These are phyloP conservation scores for Telfairia occidentalis DNA, from an alignment of 331 rosid genomes.

Conservation along the genomic window DNA sequence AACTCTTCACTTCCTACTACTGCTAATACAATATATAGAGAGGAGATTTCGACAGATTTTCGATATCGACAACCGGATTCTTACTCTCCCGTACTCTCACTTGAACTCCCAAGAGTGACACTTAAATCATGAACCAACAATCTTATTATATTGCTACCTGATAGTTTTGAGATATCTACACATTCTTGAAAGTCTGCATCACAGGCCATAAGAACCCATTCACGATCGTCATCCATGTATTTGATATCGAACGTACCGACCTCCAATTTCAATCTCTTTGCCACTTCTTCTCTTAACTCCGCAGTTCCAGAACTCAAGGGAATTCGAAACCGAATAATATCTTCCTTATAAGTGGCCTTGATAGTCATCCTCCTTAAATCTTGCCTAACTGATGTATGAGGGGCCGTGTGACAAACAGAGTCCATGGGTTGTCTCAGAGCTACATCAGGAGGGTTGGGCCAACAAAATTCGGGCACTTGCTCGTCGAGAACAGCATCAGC, in stretches of 20 bases:
- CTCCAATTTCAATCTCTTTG: slow-evolving; percentile 73
- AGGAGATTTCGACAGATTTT: neutral
- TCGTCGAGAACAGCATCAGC: slow-evolving; percentile 59
- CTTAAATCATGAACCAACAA: slow-evolving; percentile 57
- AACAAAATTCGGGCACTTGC: slow-evolving; percentile 43
- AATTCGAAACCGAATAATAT: slow-evolving; percentile 66
- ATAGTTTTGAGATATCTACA: slow-evolving; percentile 50
- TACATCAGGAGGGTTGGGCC: slow-evolving; percentile 29
- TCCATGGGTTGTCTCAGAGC: slow-evolving; percentile 38
- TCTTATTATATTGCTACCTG: slow-evolving; percentile 56
- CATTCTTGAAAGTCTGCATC: slow-evolving; percentile 90
- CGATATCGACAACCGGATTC: slow-evolving; percentile 19
- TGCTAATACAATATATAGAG: slow-evolving; percentile 20
- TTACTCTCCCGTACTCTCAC: slow-evolving; percentile 55
- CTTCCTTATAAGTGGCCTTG: slow-evolving; percentile 77
- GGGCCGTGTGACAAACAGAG: slow-evolving; percentile 15
- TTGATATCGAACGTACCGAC: slow-evolving; percentile 68
- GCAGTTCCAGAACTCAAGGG: slow-evolving; percentile 35
- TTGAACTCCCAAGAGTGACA: slow-evolving; percentile 62
- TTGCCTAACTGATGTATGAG: slow-evolving; percentile 25
- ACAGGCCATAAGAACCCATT: slow-evolving; percentile 83
- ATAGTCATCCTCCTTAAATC: slow-evolving; percentile 48
- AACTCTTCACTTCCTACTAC: slow-evolving; percentile 14
- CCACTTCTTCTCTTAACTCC: slow-evolving; percentile 64
- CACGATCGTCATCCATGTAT: slow-evolving; percentile 79